phyloP scores from a whole-genome alignment of 1,284 basidiomycete species.

The Phylloporus sp. region DNA sequence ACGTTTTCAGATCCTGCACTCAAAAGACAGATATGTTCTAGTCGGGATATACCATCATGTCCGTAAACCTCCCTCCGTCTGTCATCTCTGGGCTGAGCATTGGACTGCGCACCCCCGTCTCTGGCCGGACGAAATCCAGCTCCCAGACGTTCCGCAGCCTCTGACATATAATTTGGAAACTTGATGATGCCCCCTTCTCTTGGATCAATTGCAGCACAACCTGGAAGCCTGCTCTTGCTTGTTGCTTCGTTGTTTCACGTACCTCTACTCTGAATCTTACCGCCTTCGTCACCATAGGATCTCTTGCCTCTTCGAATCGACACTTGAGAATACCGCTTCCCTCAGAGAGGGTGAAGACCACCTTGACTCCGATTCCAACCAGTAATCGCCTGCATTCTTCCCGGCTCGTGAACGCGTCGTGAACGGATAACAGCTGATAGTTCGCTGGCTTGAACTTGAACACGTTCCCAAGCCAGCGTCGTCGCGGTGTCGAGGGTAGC shows the following conservation, averaged over 20 bases:
- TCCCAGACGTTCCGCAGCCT: constrained; percentile 76
- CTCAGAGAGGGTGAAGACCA: constrained; percentile 68
- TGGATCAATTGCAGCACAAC: constrained; percentile 73
- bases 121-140: constrained; percentile 44
- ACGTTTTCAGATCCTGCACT: constrained; percentile 19
- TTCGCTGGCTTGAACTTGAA: constrained; percentile 84
- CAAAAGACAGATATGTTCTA: constrained; percentile 14
- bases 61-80: constrained; percentile 26
- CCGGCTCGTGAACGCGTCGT: constrained; percentile 71
- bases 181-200: constrained; percentile 84
- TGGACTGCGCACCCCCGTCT: constrained; percentile 21
- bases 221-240: constrained; percentile 50
- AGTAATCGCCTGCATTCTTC: constrained; percentile 77
- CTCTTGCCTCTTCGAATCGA: constrained; percentile 59
- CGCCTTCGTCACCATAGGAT: constrained; percentile 60
- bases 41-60: constrained; percentile 29
- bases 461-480: constrained; percentile 87
- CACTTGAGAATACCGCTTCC: constrained; percentile 72
- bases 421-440: constrained; percentile 66
- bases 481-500: constrained; percentile 56
- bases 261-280: constrained; percentile 83
- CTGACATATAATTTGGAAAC: constrained; percentile 76
- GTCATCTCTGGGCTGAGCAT: constrained; percentile 25
- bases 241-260: constrained; percentile 48
- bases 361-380: constrained; percentile 69